phyloP scores from a whole-genome alignment of 1,284 basidiomycete species.

The Rhodotorula sp. region DNA sequence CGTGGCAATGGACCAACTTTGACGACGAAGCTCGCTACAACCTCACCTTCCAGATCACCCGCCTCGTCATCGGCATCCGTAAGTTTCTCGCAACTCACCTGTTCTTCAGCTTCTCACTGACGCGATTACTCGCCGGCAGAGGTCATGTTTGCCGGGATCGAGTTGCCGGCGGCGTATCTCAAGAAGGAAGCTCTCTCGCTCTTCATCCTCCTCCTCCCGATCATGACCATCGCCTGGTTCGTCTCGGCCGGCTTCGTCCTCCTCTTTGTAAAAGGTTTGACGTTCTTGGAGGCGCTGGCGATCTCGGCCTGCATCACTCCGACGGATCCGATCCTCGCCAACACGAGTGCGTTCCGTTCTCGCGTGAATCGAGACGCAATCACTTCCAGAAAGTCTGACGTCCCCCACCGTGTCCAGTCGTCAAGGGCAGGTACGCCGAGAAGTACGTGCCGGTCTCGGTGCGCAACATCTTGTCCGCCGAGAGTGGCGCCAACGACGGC shows the following conservation, averaged over 20 bases:
- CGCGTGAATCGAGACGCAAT: neutral
- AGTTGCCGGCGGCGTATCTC: constrained; percentile 45
- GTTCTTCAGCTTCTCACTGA: too few species aligned
- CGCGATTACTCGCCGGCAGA: neutral
- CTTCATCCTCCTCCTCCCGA: constrained; percentile 47
- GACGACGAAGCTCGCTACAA: constrained; percentile 28
- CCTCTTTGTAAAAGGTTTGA: constrained; percentile 48
- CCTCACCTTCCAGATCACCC: constrained; percentile 50
- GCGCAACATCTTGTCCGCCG: constrained; percentile 49
- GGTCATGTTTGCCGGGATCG: constrained; percentile 51
- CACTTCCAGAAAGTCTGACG: neutral
- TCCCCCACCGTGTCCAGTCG: constrained; percentile 41
- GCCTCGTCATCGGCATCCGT: constrained; percentile 49
- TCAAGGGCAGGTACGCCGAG: constrained; percentile 51
- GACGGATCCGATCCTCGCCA: constrained; percentile 52
- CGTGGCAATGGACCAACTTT: constrained; percentile 34
- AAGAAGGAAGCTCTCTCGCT: constrained; percentile 48
- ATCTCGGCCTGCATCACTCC: constrained; percentile 52
- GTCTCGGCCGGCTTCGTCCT: constrained; percentile 49
- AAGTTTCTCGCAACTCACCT: neutral
- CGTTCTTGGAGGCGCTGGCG: constrained; percentile 50
- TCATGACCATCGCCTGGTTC: constrained; percentile 53
- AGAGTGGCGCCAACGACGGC: constrained; percentile 53
- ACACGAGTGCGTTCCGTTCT: constrained; percentile 14
- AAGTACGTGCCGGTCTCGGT: constrained; percentile 50